phyloP scores from a whole-genome alignment of 139 green algal species.

The Chlorella sp. region DNA sequence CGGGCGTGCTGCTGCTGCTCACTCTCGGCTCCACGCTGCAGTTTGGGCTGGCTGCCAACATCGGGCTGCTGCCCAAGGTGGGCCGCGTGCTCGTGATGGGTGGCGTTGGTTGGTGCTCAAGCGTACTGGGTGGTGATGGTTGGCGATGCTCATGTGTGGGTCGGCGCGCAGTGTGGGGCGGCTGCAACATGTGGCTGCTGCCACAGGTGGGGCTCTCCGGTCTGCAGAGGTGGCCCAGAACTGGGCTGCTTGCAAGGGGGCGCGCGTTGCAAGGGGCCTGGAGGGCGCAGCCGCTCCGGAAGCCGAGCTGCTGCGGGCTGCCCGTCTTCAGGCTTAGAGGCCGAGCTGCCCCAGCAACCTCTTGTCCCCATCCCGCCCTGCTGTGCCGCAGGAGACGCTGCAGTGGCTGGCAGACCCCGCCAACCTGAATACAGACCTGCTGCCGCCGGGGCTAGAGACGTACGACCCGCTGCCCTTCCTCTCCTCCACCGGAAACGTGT shows the following conservation, averaged over 20 bases:
- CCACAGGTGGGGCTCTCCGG: constrained; percentile 79
- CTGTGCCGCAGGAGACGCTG: constrained; percentile 71
- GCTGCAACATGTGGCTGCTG: not conserved
- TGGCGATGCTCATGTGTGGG: not conserved
- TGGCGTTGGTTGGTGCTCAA: not conserved
- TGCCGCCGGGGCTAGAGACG: constrained; percentile 73
- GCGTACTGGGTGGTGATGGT: not conserved
- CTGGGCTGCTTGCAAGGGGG: too few species aligned
- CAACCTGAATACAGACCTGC: constrained; percentile 62
- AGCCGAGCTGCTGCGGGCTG: constrained; percentile 50
- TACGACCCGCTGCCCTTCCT: constrained; percentile 84
- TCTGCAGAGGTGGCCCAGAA: too few species aligned
- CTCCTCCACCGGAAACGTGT: constrained; percentile 64
- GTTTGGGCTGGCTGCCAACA: constrained; percentile 80
- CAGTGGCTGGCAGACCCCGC: constrained; percentile 76
- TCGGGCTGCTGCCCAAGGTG: constrained; percentile 79
- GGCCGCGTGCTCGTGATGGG: not conserved
- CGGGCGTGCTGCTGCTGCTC: constrained; percentile 70
- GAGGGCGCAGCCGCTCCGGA: too few species aligned
- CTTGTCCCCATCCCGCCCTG: not conserved
- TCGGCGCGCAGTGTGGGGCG: not conserved
- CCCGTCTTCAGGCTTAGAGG: too few species aligned
- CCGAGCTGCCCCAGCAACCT: too few species aligned
- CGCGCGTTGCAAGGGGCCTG: too few species aligned
- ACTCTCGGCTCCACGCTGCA: constrained; percentile 75